Percentiles rank a stretch among this genome's conserved stretches.
Conservation (phyloP, 495 filamentous ascomycete genomes). For the Staphylotrichum tortipilum region DNA sequence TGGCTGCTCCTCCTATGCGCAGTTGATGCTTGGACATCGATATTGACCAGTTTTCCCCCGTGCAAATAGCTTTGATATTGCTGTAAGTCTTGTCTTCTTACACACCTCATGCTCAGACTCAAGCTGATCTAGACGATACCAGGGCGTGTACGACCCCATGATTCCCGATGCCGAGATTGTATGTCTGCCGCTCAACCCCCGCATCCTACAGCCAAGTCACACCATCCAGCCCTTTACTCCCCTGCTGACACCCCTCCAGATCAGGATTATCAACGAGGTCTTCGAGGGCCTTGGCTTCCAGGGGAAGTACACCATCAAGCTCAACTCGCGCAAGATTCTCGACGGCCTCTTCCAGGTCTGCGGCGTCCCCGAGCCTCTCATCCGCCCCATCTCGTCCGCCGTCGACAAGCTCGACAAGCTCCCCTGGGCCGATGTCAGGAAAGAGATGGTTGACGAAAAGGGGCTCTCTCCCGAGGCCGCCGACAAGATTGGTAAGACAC, state of each 20-base stretch:
- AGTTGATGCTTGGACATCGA: neutral
- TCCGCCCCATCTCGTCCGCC: slow-evolving; percentile 77
- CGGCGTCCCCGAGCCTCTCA: slow-evolving; percentile 78
- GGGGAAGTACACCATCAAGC: slow-evolving; percentile 63
- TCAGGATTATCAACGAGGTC: slow-evolving; percentile 68
- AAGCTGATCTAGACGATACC: neutral
- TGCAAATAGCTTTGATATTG: slow-evolving; percentile 65
- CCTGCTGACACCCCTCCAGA: slow-evolving; percentile 3
- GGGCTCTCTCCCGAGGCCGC: slow-evolving; percentile 65
- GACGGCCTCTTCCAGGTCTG: slow-evolving; percentile 88
- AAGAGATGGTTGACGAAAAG: slow-evolving; percentile 84
- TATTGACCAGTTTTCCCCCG: neutral
- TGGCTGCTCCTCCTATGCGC: neutral
- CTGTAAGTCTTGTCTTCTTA: slow-evolving; percentile 31
- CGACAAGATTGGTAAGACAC: slow-evolving; percentile 75
- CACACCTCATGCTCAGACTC: too few species aligned
- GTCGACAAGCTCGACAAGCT: slow-evolving; percentile 96
- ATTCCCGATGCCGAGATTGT: slow-evolving; percentile 91
- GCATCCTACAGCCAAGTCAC: too few species aligned
- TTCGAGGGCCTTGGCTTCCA: slow-evolving; percentile 68
- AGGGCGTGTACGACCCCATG: slow-evolving; percentile 76
- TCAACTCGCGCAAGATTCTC: slow-evolving; percentile 91
- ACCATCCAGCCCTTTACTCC: too few species aligned
- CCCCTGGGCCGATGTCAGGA: slow-evolving; percentile 80
- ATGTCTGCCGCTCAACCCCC: neutral